Base-by-base conservation (phyloP, 345 rosid genomes). In the Limnanthes douglasii region DNA sequence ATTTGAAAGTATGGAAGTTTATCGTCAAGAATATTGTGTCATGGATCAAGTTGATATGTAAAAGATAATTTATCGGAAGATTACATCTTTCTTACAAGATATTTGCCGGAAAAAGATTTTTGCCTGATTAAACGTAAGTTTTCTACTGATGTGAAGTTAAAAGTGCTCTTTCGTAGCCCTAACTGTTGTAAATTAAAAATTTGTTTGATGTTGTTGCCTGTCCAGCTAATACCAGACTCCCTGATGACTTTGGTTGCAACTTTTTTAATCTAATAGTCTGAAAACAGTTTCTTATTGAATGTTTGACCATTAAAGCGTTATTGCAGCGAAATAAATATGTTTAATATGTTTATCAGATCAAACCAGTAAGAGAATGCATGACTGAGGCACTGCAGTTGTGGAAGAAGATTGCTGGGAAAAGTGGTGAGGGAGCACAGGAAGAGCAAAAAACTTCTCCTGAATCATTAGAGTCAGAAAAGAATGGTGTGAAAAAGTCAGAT, bases 281-380 rank as follows among this genome's bases (percentile, higher is more conserved):
- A 22, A 39, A 39, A 47, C 10, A 37, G 41, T 21, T 39, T 52
- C 34, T 6, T 53, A 37, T 48, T 49, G 21, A 14, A 17, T 31
- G 25, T 41, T 17, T 36, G n/a, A 43, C 46, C 11, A 34, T 8
- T 11, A 39, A 37, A 38, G 23, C 10, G 35, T 43, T 8, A 39
- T 21, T 28, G 4, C 37, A 24, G 34, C 22, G 10, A 20, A 43
- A 33, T 41, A 27, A 48, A 46, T 39, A 23, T 21, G 31, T 6
- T 39, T 8, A n/a, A 36, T 50, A 46, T 48, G 39, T 54, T 50
- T 47, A 42, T 45, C 75, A 85, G 99, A 78, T 92, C 41, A 92
- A 85, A 54, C 96, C 96, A 21, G 96, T 59, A 14, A 84, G 99
- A 60, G 99, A 92, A 51, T 73, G 86, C 61, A 72, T 85, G 73